Conservation (phyloP, 192 early-diverging fungal species). For the Coemansia sp. region DNA sequence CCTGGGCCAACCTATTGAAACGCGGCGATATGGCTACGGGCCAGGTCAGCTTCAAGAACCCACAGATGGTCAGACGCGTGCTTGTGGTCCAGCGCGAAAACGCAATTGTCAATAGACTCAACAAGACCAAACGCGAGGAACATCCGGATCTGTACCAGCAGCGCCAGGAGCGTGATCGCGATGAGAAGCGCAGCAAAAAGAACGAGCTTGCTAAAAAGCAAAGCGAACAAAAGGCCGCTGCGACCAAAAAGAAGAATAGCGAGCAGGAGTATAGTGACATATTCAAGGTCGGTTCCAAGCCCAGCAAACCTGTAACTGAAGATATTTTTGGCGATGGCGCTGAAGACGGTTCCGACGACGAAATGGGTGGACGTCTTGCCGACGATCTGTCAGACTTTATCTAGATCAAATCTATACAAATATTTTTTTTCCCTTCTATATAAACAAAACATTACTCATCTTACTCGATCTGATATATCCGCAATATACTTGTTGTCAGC, state of each 20-base stretch:
- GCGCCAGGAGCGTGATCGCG: conserved; percentile 60
- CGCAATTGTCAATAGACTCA: conserved; percentile 86
- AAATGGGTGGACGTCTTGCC: conserved; percentile 2
- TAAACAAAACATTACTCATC: not conserved
- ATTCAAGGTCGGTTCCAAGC: not conserved
- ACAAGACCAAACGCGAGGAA: conserved; percentile 84
- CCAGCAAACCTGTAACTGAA: conserved; percentile 9
- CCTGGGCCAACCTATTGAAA: conserved; percentile 88
- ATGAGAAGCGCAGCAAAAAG: conserved; percentile 39
- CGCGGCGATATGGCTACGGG: conserved; percentile 93
- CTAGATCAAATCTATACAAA: not conserved
- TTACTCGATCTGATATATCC: conserved; percentile 41
- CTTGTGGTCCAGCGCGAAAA: conserved; percentile 75
- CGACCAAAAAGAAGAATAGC: conserved; percentile 35
- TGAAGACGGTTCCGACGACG: conserved; percentile 9
- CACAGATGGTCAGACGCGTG: conserved; percentile 75
- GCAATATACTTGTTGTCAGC: conserved; percentile 29
- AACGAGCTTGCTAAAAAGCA: conserved; percentile 43
- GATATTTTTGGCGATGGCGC: conserved; percentile 35
- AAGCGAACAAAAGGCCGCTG: not conserved
- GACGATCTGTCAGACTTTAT: conserved; percentile 35
- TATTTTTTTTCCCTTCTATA: too few species aligned
- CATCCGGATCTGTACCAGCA: conserved; percentile 78
- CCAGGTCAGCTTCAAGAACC: conserved; percentile 90
- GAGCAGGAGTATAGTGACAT: not conserved